Base-by-base conservation (phyloP, 306 rosid genomes). In the Quercus agrifolia region DNA sequence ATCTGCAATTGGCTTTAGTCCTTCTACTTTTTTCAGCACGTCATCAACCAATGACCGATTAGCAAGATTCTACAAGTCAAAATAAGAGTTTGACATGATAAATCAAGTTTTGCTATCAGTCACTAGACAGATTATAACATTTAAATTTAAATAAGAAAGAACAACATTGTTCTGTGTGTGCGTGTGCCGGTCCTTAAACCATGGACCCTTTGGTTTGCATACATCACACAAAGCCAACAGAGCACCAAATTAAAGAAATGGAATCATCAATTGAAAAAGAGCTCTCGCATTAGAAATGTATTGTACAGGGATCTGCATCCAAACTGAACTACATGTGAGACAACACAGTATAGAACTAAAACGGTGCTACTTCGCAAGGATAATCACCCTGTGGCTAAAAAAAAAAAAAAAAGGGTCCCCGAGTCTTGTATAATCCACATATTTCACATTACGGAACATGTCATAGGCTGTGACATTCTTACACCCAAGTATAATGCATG, bases 1-100 rank as follows among this genome's bases (percentile, higher is more conserved):
- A 80, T 92, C 99, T 4, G 99, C 99, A 80, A 95, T 95, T 63
- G 98, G 99, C 86, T 93, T 93, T 74, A 95, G 83, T 71, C 91
- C 92, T 73, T 93, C 89, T 54, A 95, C 99, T 88, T 95, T 95
- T 83, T 4, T 82, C 75, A 95, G 91, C 82, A 91, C 97, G 1
- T 95, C 99, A 75, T 91, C 97, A 61, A 89, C 90, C 82, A 95
- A 79, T 6, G 98, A 89, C 71, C 99, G 87, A 66, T 61, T 83
- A 4, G 99, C 99, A 61, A 95, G 94, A 89, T 93, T 95, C 99
- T 95, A 79, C 84, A 84, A 75, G 75, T 56, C 71, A 81, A 27
- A 78, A 41, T 13, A 4, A 51, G 59, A 66, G 4, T 1, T 80
- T 74, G 71, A 21, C 38, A 33, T 77, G 56, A 58, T 35, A 74